A percentile compares a stretch with the other conserved stretches of the same genome.
Evolutionary conservation across 2,329 filamentous ascomycete genomes (phyloP).

Genomic region (Pseudogymnoascus sp.): DNA sequence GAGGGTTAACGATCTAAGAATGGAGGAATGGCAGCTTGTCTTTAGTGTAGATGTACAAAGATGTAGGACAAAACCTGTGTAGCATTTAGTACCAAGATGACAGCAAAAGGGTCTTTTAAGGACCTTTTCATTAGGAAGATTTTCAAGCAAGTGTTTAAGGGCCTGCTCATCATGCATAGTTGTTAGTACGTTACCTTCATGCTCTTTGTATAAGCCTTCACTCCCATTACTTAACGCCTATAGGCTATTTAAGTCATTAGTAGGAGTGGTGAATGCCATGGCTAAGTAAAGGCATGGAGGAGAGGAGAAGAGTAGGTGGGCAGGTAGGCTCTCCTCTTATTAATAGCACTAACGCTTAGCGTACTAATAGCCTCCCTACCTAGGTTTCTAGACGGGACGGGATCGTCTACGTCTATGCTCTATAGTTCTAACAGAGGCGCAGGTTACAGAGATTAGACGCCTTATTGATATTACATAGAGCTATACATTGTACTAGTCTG

Average conservation of each 20-base stretch:
- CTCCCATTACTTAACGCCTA: neutral
- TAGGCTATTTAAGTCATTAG: too few relatives aligned
- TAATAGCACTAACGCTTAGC: neutral
- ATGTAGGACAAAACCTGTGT: neutral
- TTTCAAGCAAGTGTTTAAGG: neutral
- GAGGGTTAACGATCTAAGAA: neutral
- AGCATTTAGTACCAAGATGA: neutral
- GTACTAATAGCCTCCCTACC: neutral
- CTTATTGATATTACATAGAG: too few relatives aligned
- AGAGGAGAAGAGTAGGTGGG: neutral
- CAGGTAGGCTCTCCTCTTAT: neutral
- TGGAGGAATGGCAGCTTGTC: neutral
- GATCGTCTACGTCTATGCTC: neutral
- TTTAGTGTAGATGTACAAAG: neutral
- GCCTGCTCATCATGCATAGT: neutral
- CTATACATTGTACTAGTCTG: too few relatives aligned
- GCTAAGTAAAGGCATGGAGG: neutral
- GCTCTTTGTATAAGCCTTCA: neutral
- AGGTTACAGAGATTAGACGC: neutral
- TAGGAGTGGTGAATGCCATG: neutral
- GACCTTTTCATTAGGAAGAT: neutral
- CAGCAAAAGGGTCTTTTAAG: neutral
- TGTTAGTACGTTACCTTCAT: neutral
- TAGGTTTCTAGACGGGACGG: neutral
- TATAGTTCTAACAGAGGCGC: neutral